These are phyloP conservation scores for Thalassiosira hispida DNA, from an alignment of 352 stramenopile genomes.

Conservation along the genomic window DNA sequence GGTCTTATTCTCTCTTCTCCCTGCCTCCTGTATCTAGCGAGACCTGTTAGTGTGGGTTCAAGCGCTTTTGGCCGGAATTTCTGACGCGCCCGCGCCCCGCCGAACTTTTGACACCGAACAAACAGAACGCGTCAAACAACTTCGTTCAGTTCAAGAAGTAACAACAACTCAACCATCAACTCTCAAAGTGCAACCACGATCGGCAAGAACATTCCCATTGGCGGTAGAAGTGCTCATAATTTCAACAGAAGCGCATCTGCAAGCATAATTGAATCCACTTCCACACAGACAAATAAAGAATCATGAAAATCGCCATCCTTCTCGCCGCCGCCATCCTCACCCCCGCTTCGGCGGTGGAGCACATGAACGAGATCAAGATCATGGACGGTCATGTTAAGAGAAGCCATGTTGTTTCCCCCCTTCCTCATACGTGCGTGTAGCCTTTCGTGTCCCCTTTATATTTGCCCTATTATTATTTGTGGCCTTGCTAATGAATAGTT, in stretches of 20 bases:
- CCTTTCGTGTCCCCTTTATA: slow-evolving; percentile 14
- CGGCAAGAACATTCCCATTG: too few relatives aligned
- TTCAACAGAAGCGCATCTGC: background rate
- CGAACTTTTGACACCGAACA: too few relatives aligned
- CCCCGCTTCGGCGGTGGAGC: slow-evolving; percentile 16
- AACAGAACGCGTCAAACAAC: too few relatives aligned
- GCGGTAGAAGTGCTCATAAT: background rate
- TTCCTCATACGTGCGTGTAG: slow-evolving; percentile 56
- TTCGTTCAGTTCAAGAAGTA: too few relatives aligned
- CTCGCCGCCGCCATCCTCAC: slow-evolving; percentile 12
- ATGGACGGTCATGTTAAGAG: slow-evolving; percentile 47
- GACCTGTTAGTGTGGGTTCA: too few relatives aligned
- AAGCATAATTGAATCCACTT: background rate
- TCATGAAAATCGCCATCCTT: slow-evolving; percentile 28
- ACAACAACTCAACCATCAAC: too few relatives aligned
- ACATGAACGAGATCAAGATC: slow-evolving; percentile 54
- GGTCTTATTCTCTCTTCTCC: too few relatives aligned
- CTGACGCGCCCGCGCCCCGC: too few relatives aligned
- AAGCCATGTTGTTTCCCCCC: slow-evolving; percentile 37
- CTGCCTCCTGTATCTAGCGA: too few relatives aligned
- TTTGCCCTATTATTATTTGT: background rate
- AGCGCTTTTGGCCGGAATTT: too few relatives aligned
- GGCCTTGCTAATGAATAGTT: background rate
- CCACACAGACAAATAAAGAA: background rate
- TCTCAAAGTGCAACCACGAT: too few relatives aligned